These are phyloP conservation scores for Zizania latifolia DNA, from an alignment of 176 grass and related monocot species.

Conservation along the genomic window DNA sequence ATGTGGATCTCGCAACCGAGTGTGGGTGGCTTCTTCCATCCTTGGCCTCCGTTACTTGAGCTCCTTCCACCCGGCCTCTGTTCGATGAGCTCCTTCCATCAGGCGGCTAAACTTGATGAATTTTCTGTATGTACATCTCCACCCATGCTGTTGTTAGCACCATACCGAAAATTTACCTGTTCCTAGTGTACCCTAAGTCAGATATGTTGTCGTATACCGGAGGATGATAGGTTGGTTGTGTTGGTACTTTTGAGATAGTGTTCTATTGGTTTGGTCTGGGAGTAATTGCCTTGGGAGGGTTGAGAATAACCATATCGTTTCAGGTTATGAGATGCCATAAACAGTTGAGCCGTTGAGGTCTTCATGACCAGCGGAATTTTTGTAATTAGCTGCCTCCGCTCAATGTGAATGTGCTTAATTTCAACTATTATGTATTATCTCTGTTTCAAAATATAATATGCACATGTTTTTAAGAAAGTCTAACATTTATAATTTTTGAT, in stretches of 20 bases:
- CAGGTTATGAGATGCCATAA: neutral
- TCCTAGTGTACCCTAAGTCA: conserved; percentile 3
- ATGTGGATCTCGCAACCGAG: conserved; percentile 40
- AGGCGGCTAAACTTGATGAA: neutral
- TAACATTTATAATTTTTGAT: no score
- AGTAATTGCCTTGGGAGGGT: conserved; percentile 20
- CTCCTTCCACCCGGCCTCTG: neutral
- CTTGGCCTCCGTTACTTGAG: conserved; percentile 25
- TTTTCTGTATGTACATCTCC: conserved; percentile 37
- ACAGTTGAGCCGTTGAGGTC: neutral
- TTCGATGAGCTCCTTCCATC: conserved; percentile 4
- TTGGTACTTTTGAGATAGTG: conserved; percentile 20
- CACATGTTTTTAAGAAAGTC: no score
- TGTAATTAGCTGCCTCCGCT: conserved; percentile 6
- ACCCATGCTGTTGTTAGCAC: conserved; percentile 34
- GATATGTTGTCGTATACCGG: conserved; percentile 30
- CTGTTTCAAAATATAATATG: no score
- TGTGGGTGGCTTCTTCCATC: conserved; percentile 55
- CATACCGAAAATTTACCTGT: conserved; percentile 44
- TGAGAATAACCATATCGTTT: conserved; percentile 36
- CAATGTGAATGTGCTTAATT: neutral
- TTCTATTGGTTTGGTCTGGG: conserved; percentile 32
- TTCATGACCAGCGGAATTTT: conserved; percentile 10
- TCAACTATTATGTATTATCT: neutral
- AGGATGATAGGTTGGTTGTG: conserved; percentile 40